Evolutionary conservation across 2,329 filamentous ascomycete genomes (phyloP).

Genomic region (Sarocladium kiliense): DNA sequence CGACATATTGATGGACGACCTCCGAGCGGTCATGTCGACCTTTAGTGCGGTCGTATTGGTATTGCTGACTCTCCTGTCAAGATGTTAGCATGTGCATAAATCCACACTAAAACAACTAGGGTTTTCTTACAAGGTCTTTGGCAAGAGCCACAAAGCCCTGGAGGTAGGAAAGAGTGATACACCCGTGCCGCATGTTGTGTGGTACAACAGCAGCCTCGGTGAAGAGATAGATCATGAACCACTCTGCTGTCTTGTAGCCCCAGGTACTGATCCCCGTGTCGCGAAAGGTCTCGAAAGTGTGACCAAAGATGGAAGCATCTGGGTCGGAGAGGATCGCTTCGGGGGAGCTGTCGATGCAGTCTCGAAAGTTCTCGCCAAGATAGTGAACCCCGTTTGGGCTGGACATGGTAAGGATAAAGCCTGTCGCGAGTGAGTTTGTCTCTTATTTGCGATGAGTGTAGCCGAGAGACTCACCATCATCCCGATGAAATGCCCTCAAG

Average conservation of each 20-base stretch:
- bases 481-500: not conserved
- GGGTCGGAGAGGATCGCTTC: not conserved
- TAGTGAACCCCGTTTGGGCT: not conserved
- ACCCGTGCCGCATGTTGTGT: not conserved
- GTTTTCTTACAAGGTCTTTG: not conserved
- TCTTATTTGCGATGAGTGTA: not conserved
- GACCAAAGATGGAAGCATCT: not conserved
- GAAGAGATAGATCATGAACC: not conserved
- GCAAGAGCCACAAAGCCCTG: not conserved
- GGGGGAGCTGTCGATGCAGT: not conserved
- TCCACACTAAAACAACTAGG: not conserved
- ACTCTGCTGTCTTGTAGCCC: not conserved
- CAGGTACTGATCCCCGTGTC: not conserved
- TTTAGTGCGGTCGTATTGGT: no score
- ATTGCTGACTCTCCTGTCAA: not conserved
- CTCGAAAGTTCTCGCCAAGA: not conserved
- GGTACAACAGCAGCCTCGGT: not conserved
- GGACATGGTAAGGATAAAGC: not conserved
- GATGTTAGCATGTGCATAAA: not conserved
- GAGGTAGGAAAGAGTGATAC: not conserved
- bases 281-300: not conserved
- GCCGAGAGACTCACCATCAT: not conserved
- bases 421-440: not conserved
- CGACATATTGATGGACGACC: not conserved
- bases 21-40: not conserved